phyloP scores from a whole-genome alignment of 148 eudicot genomes.

The Fallopia convolvulus region DNA sequence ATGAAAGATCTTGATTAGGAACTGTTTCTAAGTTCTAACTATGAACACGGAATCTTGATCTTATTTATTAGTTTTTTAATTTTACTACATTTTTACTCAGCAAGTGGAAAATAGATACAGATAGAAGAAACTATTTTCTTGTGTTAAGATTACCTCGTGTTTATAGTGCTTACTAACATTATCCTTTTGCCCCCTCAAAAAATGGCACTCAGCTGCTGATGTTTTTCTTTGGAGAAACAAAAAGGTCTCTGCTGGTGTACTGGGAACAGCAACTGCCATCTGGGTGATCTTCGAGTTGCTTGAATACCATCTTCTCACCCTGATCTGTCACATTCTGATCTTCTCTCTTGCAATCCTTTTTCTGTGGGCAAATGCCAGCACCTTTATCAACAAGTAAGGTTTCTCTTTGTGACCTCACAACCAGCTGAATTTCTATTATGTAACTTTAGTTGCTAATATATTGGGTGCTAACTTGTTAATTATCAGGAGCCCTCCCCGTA shows the following conservation, averaged over 20 bases:
- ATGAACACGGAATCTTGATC: too few relatives aligned
- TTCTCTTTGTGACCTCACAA: constrained; percentile 5
- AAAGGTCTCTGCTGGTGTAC: constrained; percentile 72
- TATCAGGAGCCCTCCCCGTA: constrained; percentile 39
- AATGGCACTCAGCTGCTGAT: constrained; percentile 61
- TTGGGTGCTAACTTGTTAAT: not conserved
- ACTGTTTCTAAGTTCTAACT: too few relatives aligned
- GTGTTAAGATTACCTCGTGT: too few relatives aligned
- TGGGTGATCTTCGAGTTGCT: constrained; percentile 81
- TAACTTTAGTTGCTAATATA: too few relatives aligned
- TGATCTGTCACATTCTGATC: constrained; percentile 62
- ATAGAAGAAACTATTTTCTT: too few relatives aligned
- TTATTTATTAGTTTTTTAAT: too few relatives aligned
- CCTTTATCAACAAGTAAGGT: constrained; percentile 42
- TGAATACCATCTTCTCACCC: constrained; percentile 69
- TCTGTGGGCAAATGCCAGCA: constrained; percentile 69
- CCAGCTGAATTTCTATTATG: too few relatives aligned
- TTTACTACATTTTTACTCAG: too few relatives aligned
- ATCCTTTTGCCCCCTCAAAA: too few relatives aligned
- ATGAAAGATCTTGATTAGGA: too few relatives aligned
- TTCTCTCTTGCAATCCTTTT: constrained; percentile 56
- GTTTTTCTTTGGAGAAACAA: constrained; percentile 91
- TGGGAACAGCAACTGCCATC: constrained; percentile 69
- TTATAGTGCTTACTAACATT: too few relatives aligned
- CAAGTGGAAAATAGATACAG: too few relatives aligned